Conservation (phyloP, 257 asterid genomes). For the Solanum appendiculatum region DNA sequence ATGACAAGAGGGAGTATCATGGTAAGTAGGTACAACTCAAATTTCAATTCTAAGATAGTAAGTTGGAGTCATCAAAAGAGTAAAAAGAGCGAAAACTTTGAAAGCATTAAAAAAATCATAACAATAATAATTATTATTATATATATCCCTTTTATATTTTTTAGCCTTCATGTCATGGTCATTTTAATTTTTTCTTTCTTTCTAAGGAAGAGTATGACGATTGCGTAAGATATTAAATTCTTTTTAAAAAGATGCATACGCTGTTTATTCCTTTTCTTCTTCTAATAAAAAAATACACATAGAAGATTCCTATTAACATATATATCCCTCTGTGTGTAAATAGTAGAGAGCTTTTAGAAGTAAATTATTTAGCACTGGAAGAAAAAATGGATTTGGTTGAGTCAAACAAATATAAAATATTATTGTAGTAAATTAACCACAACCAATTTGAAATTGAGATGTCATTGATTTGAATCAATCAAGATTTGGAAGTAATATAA, state of each 20-base stretch:
- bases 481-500: background rate
- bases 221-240: background rate
- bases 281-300: background rate
- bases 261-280: background rate
- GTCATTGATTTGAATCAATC: background rate
- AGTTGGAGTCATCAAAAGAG: accelerated
- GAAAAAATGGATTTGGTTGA: background rate
- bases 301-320: background rate
- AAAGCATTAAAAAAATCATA: background rate
- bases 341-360: background rate
- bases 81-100: background rate
- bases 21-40: too few relatives aligned
- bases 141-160: background rate
- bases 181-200: background rate
- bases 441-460: background rate
- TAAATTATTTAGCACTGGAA: background rate
- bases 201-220: background rate
- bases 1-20: background rate
- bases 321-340: background rate
- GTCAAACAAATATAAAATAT: background rate
- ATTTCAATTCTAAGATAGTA: too few relatives aligned
- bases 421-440: background rate
- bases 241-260: background rate
- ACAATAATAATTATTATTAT: too few relatives aligned
- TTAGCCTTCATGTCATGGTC: background rate